Base-by-base conservation (phyloP, 495 filamentous ascomycete species). In the Trichoderma erinaceum region DNA sequence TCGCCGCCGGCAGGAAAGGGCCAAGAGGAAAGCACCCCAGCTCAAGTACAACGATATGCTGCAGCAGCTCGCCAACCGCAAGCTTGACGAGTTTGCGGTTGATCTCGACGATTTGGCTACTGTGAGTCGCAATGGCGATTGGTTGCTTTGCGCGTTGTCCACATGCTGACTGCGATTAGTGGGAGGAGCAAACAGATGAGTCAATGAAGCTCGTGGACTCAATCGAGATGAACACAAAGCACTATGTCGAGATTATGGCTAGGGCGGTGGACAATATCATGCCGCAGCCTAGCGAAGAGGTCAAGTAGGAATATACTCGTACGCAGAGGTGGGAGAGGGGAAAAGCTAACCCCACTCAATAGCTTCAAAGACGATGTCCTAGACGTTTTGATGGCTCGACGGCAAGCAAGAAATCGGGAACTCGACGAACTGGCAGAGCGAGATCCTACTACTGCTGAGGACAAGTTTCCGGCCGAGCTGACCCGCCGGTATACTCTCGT, bases 341-440 rank as follows among this genome's bases (percentile, higher is more conserved):
- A 68, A 75, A 61, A 13, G 68, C 69, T 48, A 68, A 66, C 66
- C 25, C 63, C 35, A 66, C 25, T 15, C 5, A 29, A 5, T 70
- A 92, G 90, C 48, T 97, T 96, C 82, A 97, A 97, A 76, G 93
- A 97, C 71, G 95, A 99, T 76, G 96, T 99, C 18, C 84, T 99
- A 29, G 95, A 99, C 78, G 90, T 98, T 35, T 91, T 99, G 70
- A 93, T 97, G 87, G 90, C 91, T 11, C 92, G 96, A 77, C 89
- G 95, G 70, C 86, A 90, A 68, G 90, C 89, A 74, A 89, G 93
- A 67, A 99, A 98, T 75, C 88, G 90, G 68, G 86, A 85, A 3
- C 83, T 94, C 68, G 79, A 81, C 52, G 83, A 88, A 73, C 86
- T 87, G 35, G 83, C 86, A 69, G 90, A 93, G 69, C 86, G 85